Base-by-base conservation (phyloP, 163 green algal species). In the Coccomyxa subellipsoidea region DNA sequence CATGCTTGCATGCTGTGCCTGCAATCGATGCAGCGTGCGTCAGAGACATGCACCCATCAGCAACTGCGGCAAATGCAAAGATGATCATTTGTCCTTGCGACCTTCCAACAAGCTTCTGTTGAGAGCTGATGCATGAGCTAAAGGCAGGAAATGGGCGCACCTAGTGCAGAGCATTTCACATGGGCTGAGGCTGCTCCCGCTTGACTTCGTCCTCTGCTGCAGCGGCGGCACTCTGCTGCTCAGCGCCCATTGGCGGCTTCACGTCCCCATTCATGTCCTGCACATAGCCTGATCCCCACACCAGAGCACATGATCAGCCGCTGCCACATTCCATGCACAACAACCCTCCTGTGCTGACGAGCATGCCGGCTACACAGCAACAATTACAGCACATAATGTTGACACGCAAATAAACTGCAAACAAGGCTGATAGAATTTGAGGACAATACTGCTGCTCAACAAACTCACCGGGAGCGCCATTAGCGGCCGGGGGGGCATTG, bases 1-100 rank as follows among this genome's bases (percentile, higher is more conserved):
- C 66, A 32, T 73, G 66, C 66, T 18, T 73, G 66, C 66, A 73
- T 73, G 66, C 66, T 34, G n/a, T 73, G 66, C 66, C 27, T 36
- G 66, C 66, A 32, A 36, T 18, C n/a, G 66, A 36, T 73, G 66
- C 66, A 35, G 12, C 66, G 10, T 73, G 66, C 66, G 47, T 59
- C 47, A 59, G 47, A 59, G 15, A 59, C 47, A 27, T 54, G 40
- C 47, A 59, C 15, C 47, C 3, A 59, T 59, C 47, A 59, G 47
- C 47, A 8, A 27, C 23, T 59, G 47, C 47, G 21, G 47, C 21
- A 27, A 21, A 27, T 2, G 47, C 47, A 59, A 59, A 27, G 47
- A 59, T 8, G 4, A 18, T 27, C 3, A 27, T 5, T 5, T 12
- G 4, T 8, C 15, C 47, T 8, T 2, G 0, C 23, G 21, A 1